Conservation (phyloP, 768 basidiomycete species). For the Tylopilus rubrobrunneus region DNA sequence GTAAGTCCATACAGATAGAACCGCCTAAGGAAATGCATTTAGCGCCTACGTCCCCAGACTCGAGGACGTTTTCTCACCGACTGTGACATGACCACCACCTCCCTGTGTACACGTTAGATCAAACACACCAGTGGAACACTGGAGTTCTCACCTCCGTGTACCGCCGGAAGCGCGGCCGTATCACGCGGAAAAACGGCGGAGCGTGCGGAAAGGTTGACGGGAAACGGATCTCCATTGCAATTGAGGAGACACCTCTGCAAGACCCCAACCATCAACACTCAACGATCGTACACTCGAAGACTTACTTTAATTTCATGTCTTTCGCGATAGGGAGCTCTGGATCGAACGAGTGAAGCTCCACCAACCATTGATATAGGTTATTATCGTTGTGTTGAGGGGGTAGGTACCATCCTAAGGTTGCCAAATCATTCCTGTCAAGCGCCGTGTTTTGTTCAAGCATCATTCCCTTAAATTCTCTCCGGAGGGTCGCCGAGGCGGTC, state of each 20-base stretch:
- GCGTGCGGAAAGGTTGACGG: conserved; percentile 61
- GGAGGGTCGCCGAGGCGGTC: conserved; percentile 53
- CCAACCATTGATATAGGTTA: conserved; percentile 70
- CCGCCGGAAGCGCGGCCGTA: conserved; percentile 68
- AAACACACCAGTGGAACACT: not conserved
- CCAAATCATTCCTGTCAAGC: conserved; percentile 40
- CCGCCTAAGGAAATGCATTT: conserved; percentile 42
- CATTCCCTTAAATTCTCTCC: conserved; percentile 58
- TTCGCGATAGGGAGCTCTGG: conserved; percentile 53
- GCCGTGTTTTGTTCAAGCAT: conserved; percentile 53
- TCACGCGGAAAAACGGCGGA: conserved; percentile 74
- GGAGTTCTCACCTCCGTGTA: conserved; percentile 44
- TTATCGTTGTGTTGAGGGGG: conserved; percentile 62
- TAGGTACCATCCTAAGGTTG: conserved; percentile 63
- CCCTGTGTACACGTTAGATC: conserved; percentile 33
- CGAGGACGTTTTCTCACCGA: conserved; percentile 34
- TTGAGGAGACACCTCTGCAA: conserved; percentile 51
- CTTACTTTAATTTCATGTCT: conserved; percentile 51
- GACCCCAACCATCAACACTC: not conserved
- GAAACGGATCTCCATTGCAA: conserved; percentile 73
- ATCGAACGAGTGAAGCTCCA: conserved; percentile 72
- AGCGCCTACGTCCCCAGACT: not conserved
- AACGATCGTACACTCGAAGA: conserved; percentile 1
- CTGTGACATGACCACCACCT: conserved; percentile 67
- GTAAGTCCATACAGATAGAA: conserved; percentile 71